A percentile compares a stretch with the other conserved stretches of the same genome.
Conservation (phyloP, 2,329 filamentous ascomycete species). For the Colletotrichum sp. region DNA sequence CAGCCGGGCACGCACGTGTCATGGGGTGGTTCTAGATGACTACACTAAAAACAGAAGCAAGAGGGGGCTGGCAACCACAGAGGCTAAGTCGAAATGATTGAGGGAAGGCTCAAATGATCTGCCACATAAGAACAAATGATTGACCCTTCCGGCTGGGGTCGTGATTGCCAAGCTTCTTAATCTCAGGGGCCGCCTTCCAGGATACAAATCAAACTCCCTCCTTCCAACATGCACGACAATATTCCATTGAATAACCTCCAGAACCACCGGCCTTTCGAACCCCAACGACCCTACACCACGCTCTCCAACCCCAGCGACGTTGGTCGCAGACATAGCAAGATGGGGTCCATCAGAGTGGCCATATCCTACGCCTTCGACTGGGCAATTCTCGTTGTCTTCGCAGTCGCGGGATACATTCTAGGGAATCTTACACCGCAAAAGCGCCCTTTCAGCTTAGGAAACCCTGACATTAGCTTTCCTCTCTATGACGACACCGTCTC, state of each 20-base stretch:
- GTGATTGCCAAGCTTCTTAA: not conserved
- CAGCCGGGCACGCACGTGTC: not conserved
- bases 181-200: not conserved
- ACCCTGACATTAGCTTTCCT: slow-evolving; percentile 74
- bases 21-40: not conserved
- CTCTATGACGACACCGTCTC: slow-evolving; percentile 69
- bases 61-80: not conserved
- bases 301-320: not conserved
- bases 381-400: slow-evolving; percentile 30
- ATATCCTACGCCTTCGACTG: slow-evolving; percentile 70
- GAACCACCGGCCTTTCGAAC: not conserved
- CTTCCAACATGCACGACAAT: not conserved
- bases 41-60: not conserved
- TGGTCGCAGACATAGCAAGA: not conserved
- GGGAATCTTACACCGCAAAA: slow-evolving; percentile 59
- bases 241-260: not conserved
- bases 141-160: not conserved
- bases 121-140: not conserved
- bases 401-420: slow-evolving; percentile 57
- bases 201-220: not conserved
- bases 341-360: slow-evolving; percentile 29
- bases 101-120: not conserved
- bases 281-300: not conserved
- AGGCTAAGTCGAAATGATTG: not conserved
- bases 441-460: slow-evolving; percentile 64